Evolutionary conservation across 371 early-diverging fungal genomes (phyloP).

Genomic region (Mycotypha africana): DNA sequence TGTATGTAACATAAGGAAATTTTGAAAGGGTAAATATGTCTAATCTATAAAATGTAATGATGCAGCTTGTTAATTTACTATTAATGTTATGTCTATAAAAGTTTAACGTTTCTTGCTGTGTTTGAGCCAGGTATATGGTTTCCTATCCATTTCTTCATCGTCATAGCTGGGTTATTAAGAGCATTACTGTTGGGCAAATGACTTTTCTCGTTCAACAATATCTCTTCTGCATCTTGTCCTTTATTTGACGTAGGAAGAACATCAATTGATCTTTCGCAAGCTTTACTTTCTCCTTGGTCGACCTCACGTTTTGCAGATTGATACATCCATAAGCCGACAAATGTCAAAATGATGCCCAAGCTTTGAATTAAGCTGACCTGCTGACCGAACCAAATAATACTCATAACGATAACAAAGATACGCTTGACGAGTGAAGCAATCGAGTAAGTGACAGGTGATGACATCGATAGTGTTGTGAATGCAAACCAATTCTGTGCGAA

Average conservation of each 20-base stretch:
- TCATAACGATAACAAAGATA: conserved; percentile 83
- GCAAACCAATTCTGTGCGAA: conserved; percentile 80
- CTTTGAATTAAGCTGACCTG: conserved; percentile 58
- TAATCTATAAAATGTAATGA: too few relatives aligned
- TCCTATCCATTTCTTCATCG: conserved; percentile 3
- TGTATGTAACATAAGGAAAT: too few relatives aligned
- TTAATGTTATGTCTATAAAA: not conserved
- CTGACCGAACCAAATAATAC: conserved; percentile 83
- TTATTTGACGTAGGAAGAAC: conserved; percentile 12
- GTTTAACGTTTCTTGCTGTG: not conserved
- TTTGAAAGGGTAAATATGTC: too few relatives aligned
- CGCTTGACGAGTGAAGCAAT: conserved; percentile 86
- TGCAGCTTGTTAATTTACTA: too few relatives aligned
- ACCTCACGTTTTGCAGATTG: conserved; percentile 66
- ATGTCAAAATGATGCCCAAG: conserved; percentile 74
- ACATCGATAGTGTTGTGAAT: conserved; percentile 70
- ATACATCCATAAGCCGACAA: conserved; percentile 83
- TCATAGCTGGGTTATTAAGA: not conserved
- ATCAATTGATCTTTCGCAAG: conserved; percentile 17
- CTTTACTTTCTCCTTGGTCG: conserved; percentile 33
- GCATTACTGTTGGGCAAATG: not conserved
- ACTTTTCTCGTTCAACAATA: too few relatives aligned
- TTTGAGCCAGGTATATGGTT: conserved; percentile 1
- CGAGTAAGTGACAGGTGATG: conserved; percentile 85
- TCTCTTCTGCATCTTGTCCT: too few relatives aligned